These are phyloP conservation scores for Acorus gramineus DNA, from an alignment of 106 monocot genomes.

Conservation along the genomic window DNA sequence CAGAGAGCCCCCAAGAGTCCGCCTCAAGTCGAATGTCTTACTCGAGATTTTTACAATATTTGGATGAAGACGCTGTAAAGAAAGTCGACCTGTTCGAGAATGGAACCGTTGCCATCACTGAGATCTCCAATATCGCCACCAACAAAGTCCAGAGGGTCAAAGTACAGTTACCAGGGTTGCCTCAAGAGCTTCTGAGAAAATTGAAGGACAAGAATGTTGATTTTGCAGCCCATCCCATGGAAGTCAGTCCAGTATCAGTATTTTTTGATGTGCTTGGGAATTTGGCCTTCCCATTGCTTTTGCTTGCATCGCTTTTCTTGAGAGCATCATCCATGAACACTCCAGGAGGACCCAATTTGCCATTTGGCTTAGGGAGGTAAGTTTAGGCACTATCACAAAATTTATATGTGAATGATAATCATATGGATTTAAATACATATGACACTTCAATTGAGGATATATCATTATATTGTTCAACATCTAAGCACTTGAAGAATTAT, in stretches of 20 bases:
- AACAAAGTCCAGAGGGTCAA: slow-evolving; percentile 41
- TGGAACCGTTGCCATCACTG: slow-evolving; percentile 48
- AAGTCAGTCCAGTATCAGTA: slow-evolving; percentile 26
- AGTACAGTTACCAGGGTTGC: slow-evolving; percentile 55
- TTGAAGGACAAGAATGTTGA: slow-evolving; percentile 52
- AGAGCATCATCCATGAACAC: slow-evolving; percentile 16
- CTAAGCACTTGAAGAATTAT: no score
- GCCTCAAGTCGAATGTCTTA: slow-evolving; percentile 55
- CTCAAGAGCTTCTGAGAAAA: slow-evolving; percentile 42
- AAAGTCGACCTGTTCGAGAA: slow-evolving; percentile 62
- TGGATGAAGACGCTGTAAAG: slow-evolving; percentile 44
- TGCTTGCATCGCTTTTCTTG: slow-evolving; percentile 35
- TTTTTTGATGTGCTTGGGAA: slow-evolving; percentile 45
- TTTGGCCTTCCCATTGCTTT: slow-evolving; percentile 38
- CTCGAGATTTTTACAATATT: slow-evolving; percentile 48
- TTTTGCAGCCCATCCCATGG: slow-evolving; percentile 39
- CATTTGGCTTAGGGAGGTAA: slow-evolving; percentile 54
- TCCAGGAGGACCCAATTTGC: slow-evolving; percentile 41
- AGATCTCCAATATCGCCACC: slow-evolving; percentile 32
- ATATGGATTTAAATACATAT: no score
- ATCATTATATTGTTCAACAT: no score
- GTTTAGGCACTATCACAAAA: neutral
- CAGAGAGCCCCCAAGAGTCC: slow-evolving; percentile 32
- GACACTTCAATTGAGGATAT: no score
- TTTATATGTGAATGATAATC: no score